A percentile compares a stretch with the other conserved stretches of the same genome.
phyloP scores from a whole-genome alignment of 768 basidiomycete species.

The Crucibulum laeve region DNA sequence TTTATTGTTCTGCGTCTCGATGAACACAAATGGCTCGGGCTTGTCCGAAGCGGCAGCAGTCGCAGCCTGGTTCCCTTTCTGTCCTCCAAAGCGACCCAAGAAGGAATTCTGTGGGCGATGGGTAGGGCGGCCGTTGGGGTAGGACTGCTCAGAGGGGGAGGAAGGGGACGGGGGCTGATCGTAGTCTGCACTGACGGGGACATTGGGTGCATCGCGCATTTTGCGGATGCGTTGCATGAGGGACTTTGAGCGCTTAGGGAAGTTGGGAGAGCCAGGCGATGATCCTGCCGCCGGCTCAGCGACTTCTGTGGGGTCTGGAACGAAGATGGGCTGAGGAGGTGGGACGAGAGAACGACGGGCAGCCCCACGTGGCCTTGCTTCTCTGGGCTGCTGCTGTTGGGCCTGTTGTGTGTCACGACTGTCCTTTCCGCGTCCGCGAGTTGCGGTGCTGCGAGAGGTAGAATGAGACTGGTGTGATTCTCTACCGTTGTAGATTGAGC shows the following conservation, averaged over 20 bases:
- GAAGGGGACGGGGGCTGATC: constrained; percentile 42
- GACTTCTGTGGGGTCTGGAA: constrained; percentile 45
- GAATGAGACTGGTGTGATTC: constrained; percentile 36
- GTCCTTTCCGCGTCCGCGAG: constrained; percentile 19
- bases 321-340: constrained; percentile 81
- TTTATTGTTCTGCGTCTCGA: constrained; percentile 58
- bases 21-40: constrained; percentile 62
- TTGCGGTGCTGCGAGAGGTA: constrained; percentile 18
- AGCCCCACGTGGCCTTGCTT: constrained; percentile 30
- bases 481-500: constrained; percentile 66
- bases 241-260: constrained; percentile 72
- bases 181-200: constrained; percentile 56
- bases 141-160: constrained; percentile 25
- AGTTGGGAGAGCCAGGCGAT: constrained; percentile 36
- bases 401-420: background rate
- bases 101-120: constrained; percentile 74
- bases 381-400: constrained; percentile 45
- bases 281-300: constrained; percentile 35
- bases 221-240: constrained; percentile 86
- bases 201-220: constrained; percentile 84
- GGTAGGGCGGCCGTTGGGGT: constrained; percentile 49
- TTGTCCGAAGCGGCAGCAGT: constrained; percentile 18
- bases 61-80: background rate
- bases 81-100: constrained; percentile 62
- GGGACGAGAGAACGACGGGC: constrained; percentile 56